Conservation (phyloP, 345 rosid genomes). For the Bruguiera parviflora region DNA sequence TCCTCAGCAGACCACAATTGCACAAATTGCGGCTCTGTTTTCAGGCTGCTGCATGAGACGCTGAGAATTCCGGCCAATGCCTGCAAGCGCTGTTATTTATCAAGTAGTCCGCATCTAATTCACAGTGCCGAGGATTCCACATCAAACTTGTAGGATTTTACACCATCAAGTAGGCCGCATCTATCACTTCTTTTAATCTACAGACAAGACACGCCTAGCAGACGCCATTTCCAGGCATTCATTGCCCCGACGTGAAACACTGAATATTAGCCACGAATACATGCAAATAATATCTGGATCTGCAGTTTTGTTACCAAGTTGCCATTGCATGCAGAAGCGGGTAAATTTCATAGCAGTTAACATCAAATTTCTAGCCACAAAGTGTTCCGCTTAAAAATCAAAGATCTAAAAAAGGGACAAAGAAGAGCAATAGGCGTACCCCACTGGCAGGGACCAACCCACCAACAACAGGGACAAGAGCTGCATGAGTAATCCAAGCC, state of each 20-base stretch:
- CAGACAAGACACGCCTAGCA: background rate
- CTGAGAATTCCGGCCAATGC: too few relatives aligned
- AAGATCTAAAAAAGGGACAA: background rate
- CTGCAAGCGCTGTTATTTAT: too few relatives aligned
- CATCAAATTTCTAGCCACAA: slow-evolving; percentile 13
- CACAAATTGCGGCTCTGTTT: too few relatives aligned
- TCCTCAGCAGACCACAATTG: too few relatives aligned
- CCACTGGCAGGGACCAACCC: slow-evolving; percentile 91
- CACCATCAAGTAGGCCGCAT: background rate
- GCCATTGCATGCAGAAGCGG: slow-evolving; percentile 14
- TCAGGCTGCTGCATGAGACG: too few relatives aligned
- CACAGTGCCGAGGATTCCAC: too few relatives aligned
- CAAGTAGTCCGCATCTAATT: too few relatives aligned
- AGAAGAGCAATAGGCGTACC: slow-evolving; percentile 37
- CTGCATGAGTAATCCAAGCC: slow-evolving; percentile 79
- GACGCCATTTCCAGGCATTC: background rate
- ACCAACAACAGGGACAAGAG: slow-evolving; percentile 82
- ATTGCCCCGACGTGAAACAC: slow-evolving; percentile 1
- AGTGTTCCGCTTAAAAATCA: background rate
- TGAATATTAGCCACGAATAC: slow-evolving; percentile 4
- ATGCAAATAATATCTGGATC: slow-evolving; percentile 35
- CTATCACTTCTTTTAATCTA: too few relatives aligned
- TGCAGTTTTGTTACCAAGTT: slow-evolving; percentile 5
- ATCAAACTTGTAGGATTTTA: too few relatives aligned
- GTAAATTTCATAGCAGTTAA: background rate